Evolutionary conservation across 106 monocot species (phyloP).

Genomic region (Dendrobium officinale): DNA sequence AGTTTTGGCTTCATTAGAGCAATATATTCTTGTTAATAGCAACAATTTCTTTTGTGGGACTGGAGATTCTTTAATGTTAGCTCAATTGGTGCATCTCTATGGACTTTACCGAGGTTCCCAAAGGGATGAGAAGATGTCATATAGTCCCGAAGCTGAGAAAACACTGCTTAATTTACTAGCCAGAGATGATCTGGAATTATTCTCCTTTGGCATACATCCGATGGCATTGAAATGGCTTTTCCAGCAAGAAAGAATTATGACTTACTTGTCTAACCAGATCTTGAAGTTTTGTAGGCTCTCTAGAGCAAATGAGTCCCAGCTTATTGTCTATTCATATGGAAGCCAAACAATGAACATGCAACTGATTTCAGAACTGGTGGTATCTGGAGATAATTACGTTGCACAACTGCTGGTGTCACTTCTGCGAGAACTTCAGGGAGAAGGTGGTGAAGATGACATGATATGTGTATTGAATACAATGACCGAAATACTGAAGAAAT

Average conservation of each 20-base stretch:
- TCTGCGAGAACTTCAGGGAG: slow-evolving; percentile 29
- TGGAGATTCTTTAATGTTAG: slow-evolving; percentile 42
- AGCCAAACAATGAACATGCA: slow-evolving; percentile 36
- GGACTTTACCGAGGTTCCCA: slow-evolving; percentile 41
- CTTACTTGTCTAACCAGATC: slow-evolving; percentile 42
- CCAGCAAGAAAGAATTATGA: slow-evolving; percentile 44
- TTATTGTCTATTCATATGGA: slow-evolving; percentile 19
- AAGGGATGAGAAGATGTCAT: slow-evolving; percentile 8
- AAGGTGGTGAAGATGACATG: slow-evolving; percentile 46
- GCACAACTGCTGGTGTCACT: slow-evolving; percentile 49
- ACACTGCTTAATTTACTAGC: slow-evolving; percentile 46
- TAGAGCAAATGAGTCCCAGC: slow-evolving; percentile 19
- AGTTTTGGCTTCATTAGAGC: slow-evolving; percentile 77
- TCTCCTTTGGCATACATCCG: slow-evolving; percentile 59
- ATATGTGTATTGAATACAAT: slow-evolving; percentile 47
- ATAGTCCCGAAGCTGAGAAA: slow-evolving; percentile 80
- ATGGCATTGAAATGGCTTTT: slow-evolving; percentile 79
- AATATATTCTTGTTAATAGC: slow-evolving; percentile 73
- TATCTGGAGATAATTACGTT: slow-evolving; percentile 46
- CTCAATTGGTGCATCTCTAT: slow-evolving; percentile 71
- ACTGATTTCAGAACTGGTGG: slow-evolving; percentile 56
- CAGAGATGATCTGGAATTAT: slow-evolving; percentile 59
- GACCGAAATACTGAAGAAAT: slow-evolving; percentile 38
- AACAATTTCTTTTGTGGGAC: slow-evolving; percentile 31
- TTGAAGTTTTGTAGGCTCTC: slow-evolving; percentile 64